A percentile compares a stretch with the other conserved stretches of the same genome.
Evolutionary conservation across 2,329 filamentous ascomycete species (phyloP).

Genomic region (Calonectria pteridis): DNA sequence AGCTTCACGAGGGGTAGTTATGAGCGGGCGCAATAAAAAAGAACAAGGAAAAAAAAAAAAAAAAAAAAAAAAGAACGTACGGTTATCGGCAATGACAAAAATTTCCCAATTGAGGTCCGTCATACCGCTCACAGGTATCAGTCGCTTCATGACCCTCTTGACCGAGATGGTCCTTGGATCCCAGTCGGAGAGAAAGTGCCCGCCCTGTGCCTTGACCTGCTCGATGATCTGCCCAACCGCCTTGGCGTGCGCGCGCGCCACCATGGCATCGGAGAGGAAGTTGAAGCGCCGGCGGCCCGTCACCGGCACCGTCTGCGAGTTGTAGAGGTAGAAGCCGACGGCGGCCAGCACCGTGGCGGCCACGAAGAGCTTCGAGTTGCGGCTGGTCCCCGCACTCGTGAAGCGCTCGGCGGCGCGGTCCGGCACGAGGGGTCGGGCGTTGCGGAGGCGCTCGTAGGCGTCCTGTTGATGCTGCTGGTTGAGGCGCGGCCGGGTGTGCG

Average conservation of each 20-base stretch:
- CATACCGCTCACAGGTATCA: slow-evolving; percentile 77
- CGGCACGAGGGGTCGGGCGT: slow-evolving; percentile 50
- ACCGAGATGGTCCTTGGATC: slow-evolving; percentile 71
- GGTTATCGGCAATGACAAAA: slow-evolving; percentile 76
- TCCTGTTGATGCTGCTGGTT: slow-evolving; percentile 37
- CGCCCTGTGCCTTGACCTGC: slow-evolving; percentile 64
- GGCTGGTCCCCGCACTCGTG: slow-evolving; percentile 44
- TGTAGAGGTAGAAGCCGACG: slow-evolving; percentile 72
- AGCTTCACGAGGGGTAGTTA: neutral
- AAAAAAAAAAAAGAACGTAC: slow-evolving; percentile 46
- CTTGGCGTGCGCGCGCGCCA: slow-evolving; percentile 55
- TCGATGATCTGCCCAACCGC: slow-evolving; percentile 59
- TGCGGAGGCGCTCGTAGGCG: slow-evolving; percentile 44
- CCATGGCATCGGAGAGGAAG: slow-evolving; percentile 67
- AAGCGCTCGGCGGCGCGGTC: slow-evolving; percentile 42
- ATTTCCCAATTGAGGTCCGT: slow-evolving; percentile 75
- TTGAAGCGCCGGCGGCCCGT: slow-evolving; percentile 82
- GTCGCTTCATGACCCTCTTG: slow-evolving; percentile 71
- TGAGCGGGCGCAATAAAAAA: slow-evolving; percentile 4
- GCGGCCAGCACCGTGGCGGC: slow-evolving; percentile 58
- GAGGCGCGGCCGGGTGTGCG: slow-evolving; percentile 32
- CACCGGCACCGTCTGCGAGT: slow-evolving; percentile 80
- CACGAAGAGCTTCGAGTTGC: slow-evolving; percentile 53
- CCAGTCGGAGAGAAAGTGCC: slow-evolving; percentile 68
- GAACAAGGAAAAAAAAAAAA: neutral